Conservation (phyloP, 129 eudicot species). For the Flaveria trinervia region DNA sequence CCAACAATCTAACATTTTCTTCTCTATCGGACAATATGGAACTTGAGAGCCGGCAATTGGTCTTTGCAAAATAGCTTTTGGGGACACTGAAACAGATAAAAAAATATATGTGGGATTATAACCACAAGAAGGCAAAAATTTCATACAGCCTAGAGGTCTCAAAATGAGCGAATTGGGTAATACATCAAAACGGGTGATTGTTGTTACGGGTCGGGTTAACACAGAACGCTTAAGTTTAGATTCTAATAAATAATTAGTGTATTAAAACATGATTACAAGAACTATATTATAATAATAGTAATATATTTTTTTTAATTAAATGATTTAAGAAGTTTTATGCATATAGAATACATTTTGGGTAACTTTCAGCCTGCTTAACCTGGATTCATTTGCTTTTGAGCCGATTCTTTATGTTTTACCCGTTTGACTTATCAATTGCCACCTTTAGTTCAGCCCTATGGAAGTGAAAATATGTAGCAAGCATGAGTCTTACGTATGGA, state of each 20-base stretch:
- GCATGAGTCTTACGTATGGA: constrained; percentile 51
- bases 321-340: not conserved
- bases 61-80: constrained; percentile 68
- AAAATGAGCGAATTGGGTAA: not conserved
- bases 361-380: constrained; percentile 1
- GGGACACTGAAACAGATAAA: constrained; percentile 56
- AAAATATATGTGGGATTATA: constrained; percentile 1
- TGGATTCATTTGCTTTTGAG: not conserved
- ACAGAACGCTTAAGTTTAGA: not conserved
- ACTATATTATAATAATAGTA: not conserved
- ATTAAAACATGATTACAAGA: constrained; percentile 1
- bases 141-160: constrained; percentile 11
- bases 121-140: not conserved
- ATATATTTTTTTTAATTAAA: not conserved
- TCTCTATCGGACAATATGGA: constrained; percentile 69
- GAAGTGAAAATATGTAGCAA: not conserved
- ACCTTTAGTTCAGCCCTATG: not conserved
- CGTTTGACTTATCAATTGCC: not conserved
- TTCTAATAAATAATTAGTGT: not conserved
- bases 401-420: not conserved
- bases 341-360: constrained; percentile 2
- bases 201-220: not conserved
- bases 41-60: constrained; percentile 95
- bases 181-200: not conserved
- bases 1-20: constrained; percentile 79